A percentile compares a stretch with the other conserved stretches of the same genome.
Conservation (phyloP, 1,284 basidiomycete genomes). For the Leccinum proximum region DNA sequence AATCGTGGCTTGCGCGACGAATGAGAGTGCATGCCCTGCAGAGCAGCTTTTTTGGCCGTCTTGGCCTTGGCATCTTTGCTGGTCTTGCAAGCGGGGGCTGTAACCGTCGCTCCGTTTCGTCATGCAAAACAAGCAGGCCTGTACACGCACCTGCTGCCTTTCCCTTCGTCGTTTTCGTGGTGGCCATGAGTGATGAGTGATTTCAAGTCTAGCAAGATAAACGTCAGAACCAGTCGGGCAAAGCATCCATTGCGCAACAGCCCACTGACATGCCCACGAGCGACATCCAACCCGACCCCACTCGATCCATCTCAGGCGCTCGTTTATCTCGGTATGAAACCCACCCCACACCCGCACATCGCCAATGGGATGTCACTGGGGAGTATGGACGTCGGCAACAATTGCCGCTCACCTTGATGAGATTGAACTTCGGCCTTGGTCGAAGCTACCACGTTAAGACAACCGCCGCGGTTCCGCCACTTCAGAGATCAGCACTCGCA, state of each 20-base stretch:
- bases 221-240: neutral
- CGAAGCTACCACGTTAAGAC: constrained; percentile 3
- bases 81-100: constrained; percentile 22
- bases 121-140: neutral
- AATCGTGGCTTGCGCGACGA: constrained; percentile 82
- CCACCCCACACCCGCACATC: neutral
- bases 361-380: neutral
- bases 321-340: neutral
- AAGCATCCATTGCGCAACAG: neutral
- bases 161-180: constrained; percentile 60
- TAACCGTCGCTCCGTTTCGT: constrained; percentile 2
- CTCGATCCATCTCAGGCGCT: constrained; percentile 19
- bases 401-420: constrained; percentile 26
- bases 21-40: constrained; percentile 83
- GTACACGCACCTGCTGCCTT: constrained; percentile 49
- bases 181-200: constrained; percentile 43
- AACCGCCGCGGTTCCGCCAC: neutral
- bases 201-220: neutral
- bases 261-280: constrained; percentile 1
- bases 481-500: constrained; percentile 35
- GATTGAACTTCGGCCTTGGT: constrained; percentile 18
- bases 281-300: constrained; percentile 17
- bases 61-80: constrained; percentile 76
- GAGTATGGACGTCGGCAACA: neutral
- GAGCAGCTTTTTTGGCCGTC: constrained; percentile 94